These are phyloP conservation scores for Scedosporium aurantiacum DNA, from an alignment of 2,329 filamentous ascomycete genomes.

Conservation along the genomic window DNA sequence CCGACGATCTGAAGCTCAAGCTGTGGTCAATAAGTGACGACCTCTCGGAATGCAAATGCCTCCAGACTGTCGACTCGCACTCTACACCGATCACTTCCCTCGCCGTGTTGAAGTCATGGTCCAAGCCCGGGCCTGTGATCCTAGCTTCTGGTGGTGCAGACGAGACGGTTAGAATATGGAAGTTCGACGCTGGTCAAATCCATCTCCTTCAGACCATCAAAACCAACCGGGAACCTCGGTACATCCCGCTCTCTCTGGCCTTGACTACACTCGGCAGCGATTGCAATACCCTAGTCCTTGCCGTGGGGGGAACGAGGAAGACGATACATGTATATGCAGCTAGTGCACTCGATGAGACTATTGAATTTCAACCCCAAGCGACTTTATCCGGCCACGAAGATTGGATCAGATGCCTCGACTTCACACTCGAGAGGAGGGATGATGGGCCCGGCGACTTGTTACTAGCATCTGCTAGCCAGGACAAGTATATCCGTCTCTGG, in stretches of 20 bases:
- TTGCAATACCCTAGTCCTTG: slow-evolving; percentile 52
- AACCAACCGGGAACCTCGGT: slow-evolving; percentile 53
- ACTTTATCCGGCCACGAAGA: slow-evolving; percentile 84
- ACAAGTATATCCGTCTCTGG: slow-evolving; percentile 95
- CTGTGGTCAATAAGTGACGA: slow-evolving; percentile 44
- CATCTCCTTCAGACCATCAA: slow-evolving; percentile 59
- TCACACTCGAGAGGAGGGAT: slow-evolving; percentile 50
- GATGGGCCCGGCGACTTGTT: slow-evolving; percentile 53
- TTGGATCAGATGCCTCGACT: slow-evolving; percentile 81
- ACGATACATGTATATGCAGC: slow-evolving; percentile 71
- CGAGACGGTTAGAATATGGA: slow-evolving; percentile 62
- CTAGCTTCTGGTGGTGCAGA: slow-evolving; percentile 76
- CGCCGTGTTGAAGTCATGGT: slow-evolving; percentile 26
- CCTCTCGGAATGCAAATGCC: slow-evolving; percentile 22
- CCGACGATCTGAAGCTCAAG: slow-evolving; percentile 66
- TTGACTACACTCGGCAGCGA: slow-evolving; percentile 47
- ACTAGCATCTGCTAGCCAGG: slow-evolving; percentile 87
- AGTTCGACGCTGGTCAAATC: slow-evolving; percentile 36
- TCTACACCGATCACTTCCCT: slow-evolving; percentile 65
- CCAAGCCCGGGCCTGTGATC: slow-evolving; percentile 24
- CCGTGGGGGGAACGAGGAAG: slow-evolving; percentile 74
- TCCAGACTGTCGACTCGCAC: slow-evolving; percentile 52
- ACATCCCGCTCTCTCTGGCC: slow-evolving; percentile 70
- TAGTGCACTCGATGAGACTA: slow-evolving; percentile 23
- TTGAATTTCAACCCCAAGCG: slow-evolving; percentile 59